Percentiles rank a stretch among this genome's conserved stretches.
Evolutionary conservation across 2,329 filamentous ascomycete species (phyloP).

Genomic region (Aspergillus fructus): DNA sequence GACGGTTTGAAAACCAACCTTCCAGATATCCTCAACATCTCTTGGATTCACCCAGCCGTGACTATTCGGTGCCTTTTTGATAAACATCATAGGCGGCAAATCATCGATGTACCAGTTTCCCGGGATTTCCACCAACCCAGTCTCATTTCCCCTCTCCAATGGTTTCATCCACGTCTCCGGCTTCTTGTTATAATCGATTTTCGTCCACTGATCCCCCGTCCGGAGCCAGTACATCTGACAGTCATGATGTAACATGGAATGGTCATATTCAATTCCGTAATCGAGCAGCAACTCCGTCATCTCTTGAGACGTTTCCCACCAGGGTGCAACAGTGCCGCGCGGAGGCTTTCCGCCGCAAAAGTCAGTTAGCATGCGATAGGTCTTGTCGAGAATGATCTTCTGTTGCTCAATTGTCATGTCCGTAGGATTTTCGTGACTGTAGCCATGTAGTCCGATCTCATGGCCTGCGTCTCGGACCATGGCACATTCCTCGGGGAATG

Average conservation of each 20-base stretch:
- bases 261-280: constrained; percentile 47
- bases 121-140: constrained; percentile 45
- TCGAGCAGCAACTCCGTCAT: constrained; percentile 52
- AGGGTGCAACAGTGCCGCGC: constrained; percentile 70
- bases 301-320: constrained; percentile 71
- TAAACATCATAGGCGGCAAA: constrained; percentile 48
- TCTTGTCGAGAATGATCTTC: constrained; percentile 73
- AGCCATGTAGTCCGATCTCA: constrained; percentile 68
- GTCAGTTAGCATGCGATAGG: constrained; percentile 68
- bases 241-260: constrained; percentile 47
- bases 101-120: constrained; percentile 48
- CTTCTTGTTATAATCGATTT: constrained; percentile 45
- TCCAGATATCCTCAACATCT: constrained; percentile 61
- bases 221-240: constrained; percentile 47
- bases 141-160: constrained; percentile 47
- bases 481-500: constrained; percentile 65
- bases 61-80: constrained; percentile 50
- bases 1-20: constrained; percentile 16
- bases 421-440: constrained; percentile 71
- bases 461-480: constrained; percentile 63
- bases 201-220: constrained; percentile 46
- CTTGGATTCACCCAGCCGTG: constrained; percentile 59
- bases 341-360: constrained; percentile 75
- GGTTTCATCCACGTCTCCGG: constrained; percentile 49
- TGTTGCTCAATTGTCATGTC: constrained; percentile 76